A percentile compares a stretch with the other conserved stretches of the same genome.
Evolutionary conservation across 768 basidiomycete species (phyloP).

Genomic region (Serendipita vermifera): DNA sequence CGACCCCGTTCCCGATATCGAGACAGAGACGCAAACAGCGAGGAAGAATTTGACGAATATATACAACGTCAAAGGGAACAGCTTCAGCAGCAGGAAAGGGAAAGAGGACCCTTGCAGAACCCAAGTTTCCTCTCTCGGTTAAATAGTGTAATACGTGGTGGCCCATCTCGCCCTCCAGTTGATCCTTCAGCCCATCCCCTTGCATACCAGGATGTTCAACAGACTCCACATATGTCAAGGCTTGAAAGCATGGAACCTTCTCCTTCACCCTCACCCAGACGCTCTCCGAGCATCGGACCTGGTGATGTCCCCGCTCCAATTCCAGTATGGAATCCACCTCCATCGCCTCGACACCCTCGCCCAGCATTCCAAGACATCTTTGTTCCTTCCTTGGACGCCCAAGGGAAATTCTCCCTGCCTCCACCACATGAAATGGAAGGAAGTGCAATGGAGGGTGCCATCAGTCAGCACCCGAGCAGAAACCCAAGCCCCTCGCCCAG

Average conservation of each 20-base stretch:
- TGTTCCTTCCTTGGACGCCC: not conserved
- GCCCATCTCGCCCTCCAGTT: not conserved
- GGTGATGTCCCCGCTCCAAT: not conserved
- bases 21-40: not conserved
- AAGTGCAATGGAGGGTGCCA: constrained; percentile 3
- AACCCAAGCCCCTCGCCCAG: not conserved
- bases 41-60: not conserved
- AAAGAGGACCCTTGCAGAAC: not conserved
- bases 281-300: not conserved
- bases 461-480: constrained; percentile 4
- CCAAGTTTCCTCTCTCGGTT: not conserved
- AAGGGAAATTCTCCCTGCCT: not conserved
- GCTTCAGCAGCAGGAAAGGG: not conserved
- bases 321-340: not conserved
- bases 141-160: not conserved
- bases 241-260: not conserved
- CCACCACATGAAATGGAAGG: constrained; percentile 4
- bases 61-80: not conserved
- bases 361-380: not conserved
- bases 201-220: not conserved
- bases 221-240: not conserved
- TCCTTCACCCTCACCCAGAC: not conserved
- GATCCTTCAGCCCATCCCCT: not conserved
- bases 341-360: not conserved
- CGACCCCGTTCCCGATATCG: too few species aligned